Evolutionary conservation across 2,329 filamentous ascomycete genomes (phyloP).

Genomic region (Xylaria sp.): DNA sequence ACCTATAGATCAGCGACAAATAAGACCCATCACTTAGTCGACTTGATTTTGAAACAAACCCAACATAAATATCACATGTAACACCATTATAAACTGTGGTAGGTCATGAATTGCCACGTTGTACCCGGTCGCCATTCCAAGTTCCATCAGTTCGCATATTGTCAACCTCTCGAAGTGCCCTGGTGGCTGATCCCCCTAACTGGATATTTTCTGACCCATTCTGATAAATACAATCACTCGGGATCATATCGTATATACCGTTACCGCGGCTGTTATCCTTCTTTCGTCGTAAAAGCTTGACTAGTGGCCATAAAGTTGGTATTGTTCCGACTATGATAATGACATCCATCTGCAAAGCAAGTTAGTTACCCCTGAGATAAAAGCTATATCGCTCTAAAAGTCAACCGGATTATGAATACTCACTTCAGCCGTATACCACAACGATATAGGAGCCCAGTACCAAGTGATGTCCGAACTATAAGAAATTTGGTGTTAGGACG

Average conservation of each 20-base stretch:
- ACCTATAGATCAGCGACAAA: neutral
- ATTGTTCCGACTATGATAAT: constrained; percentile 31
- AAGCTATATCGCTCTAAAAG: neutral
- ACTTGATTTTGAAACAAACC: neutral
- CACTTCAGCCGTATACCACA: constrained; percentile 24
- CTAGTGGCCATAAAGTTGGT: constrained; percentile 27
- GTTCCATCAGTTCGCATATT: constrained; percentile 24
- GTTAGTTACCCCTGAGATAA: neutral
- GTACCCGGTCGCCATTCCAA: constrained; percentile 12
- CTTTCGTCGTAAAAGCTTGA: constrained; percentile 13
- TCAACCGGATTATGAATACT: neutral
- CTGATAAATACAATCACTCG: neutral
- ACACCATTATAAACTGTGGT: neutral
- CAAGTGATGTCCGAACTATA: constrained; percentile 13
- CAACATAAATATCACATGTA: neutral
- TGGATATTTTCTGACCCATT: neutral
- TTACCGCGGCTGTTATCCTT: neutral
- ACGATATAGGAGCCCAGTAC: constrained; percentile 25
- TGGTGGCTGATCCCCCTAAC: constrained; percentile 10
- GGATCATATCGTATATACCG: constrained; percentile 14
- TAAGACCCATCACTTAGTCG: neutral
- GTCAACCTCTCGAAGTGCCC: constrained; percentile 21
- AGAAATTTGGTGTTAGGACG: neutral
- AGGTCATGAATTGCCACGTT: neutral
- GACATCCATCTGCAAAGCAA: constrained; percentile 25